Evolutionary conservation across 2,329 filamentous ascomycete genomes (phyloP).

Genomic region (Chaetomium sp.): DNA sequence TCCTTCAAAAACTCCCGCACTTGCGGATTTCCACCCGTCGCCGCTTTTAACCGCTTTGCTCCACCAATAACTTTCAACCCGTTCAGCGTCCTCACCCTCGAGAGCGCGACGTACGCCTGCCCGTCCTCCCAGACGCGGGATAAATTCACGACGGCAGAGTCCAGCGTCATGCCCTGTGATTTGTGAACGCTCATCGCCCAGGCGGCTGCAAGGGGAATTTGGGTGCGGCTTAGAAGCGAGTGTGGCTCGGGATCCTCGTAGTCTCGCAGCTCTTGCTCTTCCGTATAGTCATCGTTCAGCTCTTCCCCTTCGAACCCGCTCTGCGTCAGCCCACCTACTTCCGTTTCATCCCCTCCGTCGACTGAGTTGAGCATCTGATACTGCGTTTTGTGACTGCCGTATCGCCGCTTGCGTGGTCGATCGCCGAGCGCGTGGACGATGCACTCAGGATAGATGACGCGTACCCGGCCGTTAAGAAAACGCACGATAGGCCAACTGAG

Average conservation of each 20-base stretch:
- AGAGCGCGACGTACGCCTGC: conserved; percentile 58
- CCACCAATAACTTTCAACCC: conserved; percentile 40
- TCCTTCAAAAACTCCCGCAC: conserved; percentile 31
- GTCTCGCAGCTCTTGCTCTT: too few relatives aligned
- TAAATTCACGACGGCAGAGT: conserved; percentile 51
- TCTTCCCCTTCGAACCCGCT: too few relatives aligned
- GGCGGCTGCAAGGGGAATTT: conserved; percentile 52
- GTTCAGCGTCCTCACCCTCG: conserved; percentile 44
- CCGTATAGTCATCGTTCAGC: too few relatives aligned
- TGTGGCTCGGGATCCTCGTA: conserved; percentile 30
- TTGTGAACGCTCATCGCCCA: conserved; percentile 62
- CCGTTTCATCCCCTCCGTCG: too few relatives aligned
- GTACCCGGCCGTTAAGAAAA: conserved; percentile 42
- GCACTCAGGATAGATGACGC: conserved; percentile 47
- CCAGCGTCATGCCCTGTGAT: conserved; percentile 55
- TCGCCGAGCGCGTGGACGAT: conserved; percentile 41
- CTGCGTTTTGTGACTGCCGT: too few relatives aligned
- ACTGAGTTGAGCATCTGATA: too few relatives aligned
- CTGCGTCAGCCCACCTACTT: too few relatives aligned
- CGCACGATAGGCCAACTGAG: conserved; percentile 43
- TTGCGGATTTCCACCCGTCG: conserved; percentile 29
- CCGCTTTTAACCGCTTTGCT: conserved; percentile 23
- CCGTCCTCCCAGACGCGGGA: conserved; percentile 46
- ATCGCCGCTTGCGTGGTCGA: conserved; percentile 8
- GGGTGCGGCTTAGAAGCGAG: conserved; percentile 47